Evolutionary conservation across 1,284 basidiomycete genomes (phyloP), one percentile per base, ranked within the genome.

Genomic region (Boletus holoroseus): DNA sequence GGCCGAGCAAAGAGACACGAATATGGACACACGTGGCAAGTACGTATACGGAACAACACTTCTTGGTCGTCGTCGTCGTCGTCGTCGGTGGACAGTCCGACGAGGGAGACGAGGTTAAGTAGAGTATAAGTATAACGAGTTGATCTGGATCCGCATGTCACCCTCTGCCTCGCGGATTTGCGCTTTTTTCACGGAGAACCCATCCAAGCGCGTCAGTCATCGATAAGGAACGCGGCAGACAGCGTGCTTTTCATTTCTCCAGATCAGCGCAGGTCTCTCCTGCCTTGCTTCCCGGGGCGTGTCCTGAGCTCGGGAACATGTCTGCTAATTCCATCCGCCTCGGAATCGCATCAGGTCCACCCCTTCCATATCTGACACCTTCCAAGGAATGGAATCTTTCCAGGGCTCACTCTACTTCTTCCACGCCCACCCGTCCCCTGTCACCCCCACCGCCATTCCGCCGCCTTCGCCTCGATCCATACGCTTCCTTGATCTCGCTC

Each of bases 401-500:
- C 35, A 50, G 47, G 44, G 43, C 47, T 41, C 28, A 35, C 50
- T 44, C 38, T 18, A 20, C 43, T 38, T 44, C 44, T 44, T 47
- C 56, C 48, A 47, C 44, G 26, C 38, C 57, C 37, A 30, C 39
- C 27, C 30, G 26, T 49, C 50, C 46, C 38, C 44, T 45, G 34
- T 47, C 54, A 50, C 44, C 36, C 36, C 34, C 28, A 53, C 54
- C 34, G 30, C 52, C 51, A 38, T 44, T 58, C 34, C 37, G 42
- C 24, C 43, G 43, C 30, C 48, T 48, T 31, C 34, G 50, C 28
- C 47, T 38, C 26, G 16, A 38, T 22, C 35, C 9, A 44, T 50
- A 50, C 41, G 60, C 63, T 30, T 76, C 75, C 64, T 74, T 74
- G 49, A 76, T 69, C 35, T 69, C 62, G 34, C 74, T 74, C 85